A percentile compares a stretch with the other conserved stretches of the same genome.
Conservation (phyloP, 441 rosid genomes). For the Adansonia grandidieri region DNA sequence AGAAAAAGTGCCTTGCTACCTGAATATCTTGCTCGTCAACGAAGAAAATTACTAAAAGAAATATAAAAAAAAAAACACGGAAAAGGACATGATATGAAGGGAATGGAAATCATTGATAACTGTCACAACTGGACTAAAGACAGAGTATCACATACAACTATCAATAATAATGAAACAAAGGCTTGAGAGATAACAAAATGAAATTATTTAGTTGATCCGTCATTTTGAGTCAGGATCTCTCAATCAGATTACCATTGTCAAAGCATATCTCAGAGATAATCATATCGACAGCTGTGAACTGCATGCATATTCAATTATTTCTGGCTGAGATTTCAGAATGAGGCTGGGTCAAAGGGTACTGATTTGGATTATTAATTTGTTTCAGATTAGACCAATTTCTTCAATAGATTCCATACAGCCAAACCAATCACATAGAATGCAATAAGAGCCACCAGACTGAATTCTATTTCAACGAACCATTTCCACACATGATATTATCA, state of each 20-base stretch:
- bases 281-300: not conserved
- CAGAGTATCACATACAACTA: not conserved
- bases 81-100: not conserved
- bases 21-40: not conserved
- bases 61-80: too few relatives aligned
- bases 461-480: slow-evolving; percentile 6
- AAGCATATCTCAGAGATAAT: not conserved
- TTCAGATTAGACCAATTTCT: not conserved
- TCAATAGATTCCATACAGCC: not conserved
- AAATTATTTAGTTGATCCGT: slow-evolving; percentile 6
- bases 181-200: not conserved
- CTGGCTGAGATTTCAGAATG: not conserved
- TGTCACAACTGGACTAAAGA: not conserved
- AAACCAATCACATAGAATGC: not conserved
- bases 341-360: not conserved
- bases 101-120: not conserved
- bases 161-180: not conserved
- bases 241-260: not conserved
- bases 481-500: slow-evolving; percentile 6
- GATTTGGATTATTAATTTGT: not conserved
- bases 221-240: not conserved
- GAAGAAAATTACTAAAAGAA: not conserved
- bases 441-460: not conserved
- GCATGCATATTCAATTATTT: slow-evolving; percentile 3
- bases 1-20: not conserved